Evolutionary conservation across 202 grass and related monocot species (phyloP).

Genomic region (Thinopyrum obtusiflorum): DNA sequence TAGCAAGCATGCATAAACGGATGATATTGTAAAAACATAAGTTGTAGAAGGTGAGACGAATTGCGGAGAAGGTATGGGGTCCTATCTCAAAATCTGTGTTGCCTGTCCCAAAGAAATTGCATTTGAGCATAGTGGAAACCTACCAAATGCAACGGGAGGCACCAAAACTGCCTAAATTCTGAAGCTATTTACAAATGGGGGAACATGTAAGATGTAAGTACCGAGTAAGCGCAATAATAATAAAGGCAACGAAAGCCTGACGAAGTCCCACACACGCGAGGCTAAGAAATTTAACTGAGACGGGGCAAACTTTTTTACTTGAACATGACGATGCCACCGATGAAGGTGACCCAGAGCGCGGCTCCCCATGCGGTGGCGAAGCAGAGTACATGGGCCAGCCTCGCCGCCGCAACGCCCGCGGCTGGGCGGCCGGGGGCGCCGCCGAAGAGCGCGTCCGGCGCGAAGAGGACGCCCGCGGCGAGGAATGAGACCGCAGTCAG

Average conservation of each 20-base stretch:
- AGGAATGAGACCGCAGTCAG: slow-evolving; percentile 69
- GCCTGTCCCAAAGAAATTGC: neutral
- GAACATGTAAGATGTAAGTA: neutral
- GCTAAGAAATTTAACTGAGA: neutral
- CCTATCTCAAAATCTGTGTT: neutral
- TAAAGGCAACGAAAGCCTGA: neutral
- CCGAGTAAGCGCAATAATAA: neutral
- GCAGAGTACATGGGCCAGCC: slow-evolving; percentile 68
- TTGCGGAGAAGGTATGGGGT: neutral
- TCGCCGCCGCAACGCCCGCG: slow-evolving; percentile 35
- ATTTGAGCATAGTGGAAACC: neutral
- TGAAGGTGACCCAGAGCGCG: slow-evolving; percentile 86
- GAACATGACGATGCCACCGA: slow-evolving; percentile 90
- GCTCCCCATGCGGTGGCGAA: slow-evolving; percentile 79
- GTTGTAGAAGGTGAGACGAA: neutral
- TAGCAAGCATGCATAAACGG: neutral
- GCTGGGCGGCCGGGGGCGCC: slow-evolving; percentile 24
- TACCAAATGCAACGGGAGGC: neutral
- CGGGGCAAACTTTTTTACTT: slow-evolving; percentile 33
- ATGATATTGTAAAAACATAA: neutral
- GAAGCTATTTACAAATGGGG: neutral
- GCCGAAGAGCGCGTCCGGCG: slow-evolving; percentile 51
- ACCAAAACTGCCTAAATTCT: neutral
- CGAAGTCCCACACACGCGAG: neutral
- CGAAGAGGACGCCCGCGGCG: slow-evolving; percentile 63